phyloP scores from a whole-genome alignment of 2,329 filamentous ascomycete genomes.

The Nothophoma quercina region DNA sequence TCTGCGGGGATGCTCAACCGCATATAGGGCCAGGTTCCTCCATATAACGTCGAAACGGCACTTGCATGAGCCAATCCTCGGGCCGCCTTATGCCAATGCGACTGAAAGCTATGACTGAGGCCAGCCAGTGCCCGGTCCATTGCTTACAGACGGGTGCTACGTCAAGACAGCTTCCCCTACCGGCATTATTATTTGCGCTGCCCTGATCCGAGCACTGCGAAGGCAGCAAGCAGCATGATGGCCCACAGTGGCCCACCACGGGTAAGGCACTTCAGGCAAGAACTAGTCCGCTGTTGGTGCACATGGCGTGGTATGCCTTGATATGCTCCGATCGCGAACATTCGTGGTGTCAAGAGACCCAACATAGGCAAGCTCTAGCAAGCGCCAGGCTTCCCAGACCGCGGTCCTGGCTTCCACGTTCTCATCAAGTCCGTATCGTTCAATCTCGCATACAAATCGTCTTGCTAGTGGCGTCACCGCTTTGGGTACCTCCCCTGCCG shows the following conservation, averaged over 20 bases:
- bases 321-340: conserved; percentile 7
- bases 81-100: conserved; percentile 47
- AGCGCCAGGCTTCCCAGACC: conserved; percentile 32
- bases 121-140: conserved; percentile 36
- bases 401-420: conserved; percentile 39
- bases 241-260: conserved; percentile 29
- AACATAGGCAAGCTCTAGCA: conserved; percentile 11
- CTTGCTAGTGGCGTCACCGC: conserved; percentile 43
- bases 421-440: conserved; percentile 35
- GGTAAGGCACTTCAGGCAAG: conserved; percentile 41
- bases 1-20: conserved; percentile 45
- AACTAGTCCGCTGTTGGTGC: conserved; percentile 29
- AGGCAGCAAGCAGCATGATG: conserved; percentile 38
- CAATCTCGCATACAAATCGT: conserved; percentile 43
- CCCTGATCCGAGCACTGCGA: conserved; percentile 30
- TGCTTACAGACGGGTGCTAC: conserved; percentile 48
- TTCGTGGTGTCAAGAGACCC: conserved; percentile 13
- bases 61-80: conserved; percentile 51
- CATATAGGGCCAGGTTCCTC: conserved; percentile 46
- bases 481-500: conserved; percentile 44
- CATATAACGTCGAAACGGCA: conserved; percentile 51
- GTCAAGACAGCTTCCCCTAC: conserved; percentile 45
- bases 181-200: conserved; percentile 40
- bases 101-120: conserved; percentile 41
- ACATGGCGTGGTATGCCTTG: conserved; percentile 32